These are phyloP conservation scores for Pezicula carpinea DNA, from an alignment of 2,329 filamentous ascomycete genomes.

Conservation along the genomic window DNA sequence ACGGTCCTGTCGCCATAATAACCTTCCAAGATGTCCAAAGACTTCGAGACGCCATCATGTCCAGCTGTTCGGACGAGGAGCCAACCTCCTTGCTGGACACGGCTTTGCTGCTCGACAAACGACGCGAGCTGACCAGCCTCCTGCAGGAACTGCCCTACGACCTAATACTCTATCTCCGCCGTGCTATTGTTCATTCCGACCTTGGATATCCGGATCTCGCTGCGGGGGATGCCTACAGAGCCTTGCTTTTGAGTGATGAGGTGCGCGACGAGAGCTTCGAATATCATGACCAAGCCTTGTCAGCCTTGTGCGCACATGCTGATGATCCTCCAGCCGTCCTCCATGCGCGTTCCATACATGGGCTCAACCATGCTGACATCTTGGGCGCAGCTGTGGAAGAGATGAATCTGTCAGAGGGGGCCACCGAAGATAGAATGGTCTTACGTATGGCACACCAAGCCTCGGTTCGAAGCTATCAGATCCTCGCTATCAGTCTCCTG, in stretches of 20 bases:
- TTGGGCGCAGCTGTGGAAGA: conserved; percentile 16
- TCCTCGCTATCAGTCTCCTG: conserved; percentile 52
- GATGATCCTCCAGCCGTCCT: conserved; percentile 31
- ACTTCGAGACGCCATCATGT: background rate
- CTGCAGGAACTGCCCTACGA: conserved; percentile 53
- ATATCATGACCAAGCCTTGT: conserved; percentile 66
- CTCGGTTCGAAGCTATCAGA: conserved; percentile 55
- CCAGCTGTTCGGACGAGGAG: conserved; percentile 18
- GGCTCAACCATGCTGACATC: conserved; percentile 8
- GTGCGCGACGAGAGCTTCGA: conserved; percentile 74
- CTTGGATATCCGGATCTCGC: conserved; percentile 88
- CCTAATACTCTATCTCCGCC: conserved; percentile 59
- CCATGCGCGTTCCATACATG: conserved; percentile 35
- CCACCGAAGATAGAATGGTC: conserved; percentile 31
- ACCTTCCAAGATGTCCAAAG: background rate
- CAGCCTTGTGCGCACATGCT: conserved; percentile 24
- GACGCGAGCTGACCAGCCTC: conserved; percentile 51
- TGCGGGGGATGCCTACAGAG: conserved; percentile 83
- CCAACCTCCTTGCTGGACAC: conserved; percentile 14
- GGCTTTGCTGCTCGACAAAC: conserved; percentile 43
- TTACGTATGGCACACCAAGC: conserved; percentile 42
- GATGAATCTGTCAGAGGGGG: conserved; percentile 29
- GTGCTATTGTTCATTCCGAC: conserved; percentile 65
- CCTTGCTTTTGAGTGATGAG: conserved; percentile 82
- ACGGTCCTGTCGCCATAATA: background rate